Conservation (phyloP, 306 rosid species). For the Sicyos edulis region DNA sequence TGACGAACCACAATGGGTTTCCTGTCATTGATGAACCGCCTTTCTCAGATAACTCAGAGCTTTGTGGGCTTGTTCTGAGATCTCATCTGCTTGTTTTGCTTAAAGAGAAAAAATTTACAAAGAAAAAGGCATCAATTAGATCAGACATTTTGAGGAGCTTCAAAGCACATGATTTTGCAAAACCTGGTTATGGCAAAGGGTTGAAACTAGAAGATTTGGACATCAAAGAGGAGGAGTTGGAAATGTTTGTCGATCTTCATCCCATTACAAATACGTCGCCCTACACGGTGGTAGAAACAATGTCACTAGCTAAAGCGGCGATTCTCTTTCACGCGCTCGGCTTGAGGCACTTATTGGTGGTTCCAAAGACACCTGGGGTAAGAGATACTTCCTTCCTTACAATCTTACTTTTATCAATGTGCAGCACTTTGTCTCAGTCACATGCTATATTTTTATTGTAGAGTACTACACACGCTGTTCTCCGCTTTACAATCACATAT, state of each 20-base stretch:
- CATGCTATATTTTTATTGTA: background rate
- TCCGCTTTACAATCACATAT: background rate
- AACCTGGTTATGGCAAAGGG: conserved; percentile 82
- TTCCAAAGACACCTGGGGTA: conserved; percentile 64
- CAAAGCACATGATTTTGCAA: conserved; percentile 59
- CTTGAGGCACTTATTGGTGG: conserved; percentile 68
- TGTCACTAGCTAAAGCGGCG: conserved; percentile 67
- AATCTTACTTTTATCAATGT: background rate
- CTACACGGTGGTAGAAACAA: conserved; percentile 58
- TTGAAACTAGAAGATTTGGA: conserved; percentile 63
- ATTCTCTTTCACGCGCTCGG: conserved; percentile 62
- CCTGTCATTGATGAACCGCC: conserved; percentile 95
- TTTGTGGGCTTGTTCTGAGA: conserved; percentile 78
- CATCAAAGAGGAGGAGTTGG: conserved; percentile 53
- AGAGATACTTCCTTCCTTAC: conserved; percentile 21
- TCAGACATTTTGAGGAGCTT: conserved; percentile 30
- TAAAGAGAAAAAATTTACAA: conserved; percentile 51
- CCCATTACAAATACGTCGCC: conserved; percentile 56
- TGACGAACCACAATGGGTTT: conserved; percentile 66
- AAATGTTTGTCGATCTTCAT: conserved; percentile 71
- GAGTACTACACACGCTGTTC: background rate
- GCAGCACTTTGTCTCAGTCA: background rate
- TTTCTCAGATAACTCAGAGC: conserved; percentile 49
- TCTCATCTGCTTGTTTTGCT: conserved; percentile 81
- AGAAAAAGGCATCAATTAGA: conserved; percentile 31